Evolutionary conservation across 1,139 yeast species (phyloP), one percentile per base, ranked within the genome.

Genomic region (Kodamaea fungicola): DNA sequence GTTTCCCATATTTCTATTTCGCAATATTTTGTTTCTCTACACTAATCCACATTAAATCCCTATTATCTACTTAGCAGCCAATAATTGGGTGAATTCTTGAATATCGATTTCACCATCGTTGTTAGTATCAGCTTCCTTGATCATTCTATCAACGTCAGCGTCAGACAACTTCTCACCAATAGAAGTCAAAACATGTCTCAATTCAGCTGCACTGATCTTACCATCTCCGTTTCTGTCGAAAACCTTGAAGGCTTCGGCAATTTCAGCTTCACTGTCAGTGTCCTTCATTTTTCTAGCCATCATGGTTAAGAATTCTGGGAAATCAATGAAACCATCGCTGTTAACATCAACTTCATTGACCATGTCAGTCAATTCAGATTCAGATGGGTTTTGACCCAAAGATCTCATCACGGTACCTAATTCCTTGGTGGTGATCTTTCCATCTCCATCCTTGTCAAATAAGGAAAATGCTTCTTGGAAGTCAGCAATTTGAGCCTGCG

Each of bases 341-440:
- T 92, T 92, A 43, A 85, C 84, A 62, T 92, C 98, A 36, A 92
- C 95, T 64, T 92, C 98, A 61, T 90, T 90, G 70, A 92, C 86
- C 86, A 92, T 83, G 60, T 92, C 98, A 36, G 92, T 84, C 54
- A 92, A 82, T 64, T 92, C 98, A 50, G 90, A 82, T 64, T 92
- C 97, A 30, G 96, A 83, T 23, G 98, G 98, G 58, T 90, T 90
- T 66, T 89, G 95, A 33, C 97, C 98, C 58, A 92, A 74, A 12
- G 97, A 87, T 67, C 98, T 83, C 98, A 92, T 92, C 40, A 92
- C 98, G 7, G 97, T 89, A 49, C 98, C 97, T 54, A 92, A 76
- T 66, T 92, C 98, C 59, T 86, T 81, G 54, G 96, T 87, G 46
- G 97, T 89, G 70, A 92, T 92, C 61, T 88, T 70, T 45, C 97